Percentiles rank a stretch among this genome's conserved stretches.
Evolutionary conservation across 352 stramenopile genomes (phyloP).

Genomic region (Pythium myriotylum): DNA sequence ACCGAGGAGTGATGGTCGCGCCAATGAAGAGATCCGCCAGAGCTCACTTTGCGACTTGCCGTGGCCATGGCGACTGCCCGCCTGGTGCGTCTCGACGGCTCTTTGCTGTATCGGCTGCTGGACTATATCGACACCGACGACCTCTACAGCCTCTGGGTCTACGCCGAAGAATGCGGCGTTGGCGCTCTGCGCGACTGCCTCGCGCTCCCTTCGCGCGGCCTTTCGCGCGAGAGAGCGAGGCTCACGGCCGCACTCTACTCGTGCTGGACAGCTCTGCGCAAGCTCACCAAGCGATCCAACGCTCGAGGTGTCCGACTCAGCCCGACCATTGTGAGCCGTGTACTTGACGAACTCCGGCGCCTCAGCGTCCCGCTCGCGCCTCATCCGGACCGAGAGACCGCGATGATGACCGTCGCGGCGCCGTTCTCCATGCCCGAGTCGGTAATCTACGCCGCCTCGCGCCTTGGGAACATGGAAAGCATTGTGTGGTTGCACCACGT

Average conservation of each 20-base stretch:
- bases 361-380: not conserved
- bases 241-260: not conserved
- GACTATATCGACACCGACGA: conserved; percentile 1
- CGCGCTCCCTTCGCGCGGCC: not conserved
- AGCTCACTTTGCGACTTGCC: too few relatives aligned
- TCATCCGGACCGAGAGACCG: not conserved
- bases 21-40: too few relatives aligned
- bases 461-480: conserved; percentile 4
- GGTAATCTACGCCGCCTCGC: conserved; percentile 6
- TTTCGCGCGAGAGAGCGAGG: not conserved
- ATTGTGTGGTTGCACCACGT: conserved; percentile 13
- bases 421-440: not conserved
- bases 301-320: not conserved
- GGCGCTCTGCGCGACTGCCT: not conserved
- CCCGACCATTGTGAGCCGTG: not conserved
- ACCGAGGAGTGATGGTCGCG: too few relatives aligned
- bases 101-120: not conserved
- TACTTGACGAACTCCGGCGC: not conserved
- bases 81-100: not conserved
- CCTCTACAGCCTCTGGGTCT: conserved; percentile 10
- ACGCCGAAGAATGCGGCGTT: not conserved
- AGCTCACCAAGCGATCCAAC: not conserved
- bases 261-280: conserved; percentile 6
- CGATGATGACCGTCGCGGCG: not conserved
- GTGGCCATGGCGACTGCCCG: too few relatives aligned